A percentile compares a stretch with the other conserved stretches of the same genome.
These are phyloP conservation scores for Podila epicladia DNA, from an alignment of 192 early-diverging fungal genomes.

Conservation along the genomic window DNA sequence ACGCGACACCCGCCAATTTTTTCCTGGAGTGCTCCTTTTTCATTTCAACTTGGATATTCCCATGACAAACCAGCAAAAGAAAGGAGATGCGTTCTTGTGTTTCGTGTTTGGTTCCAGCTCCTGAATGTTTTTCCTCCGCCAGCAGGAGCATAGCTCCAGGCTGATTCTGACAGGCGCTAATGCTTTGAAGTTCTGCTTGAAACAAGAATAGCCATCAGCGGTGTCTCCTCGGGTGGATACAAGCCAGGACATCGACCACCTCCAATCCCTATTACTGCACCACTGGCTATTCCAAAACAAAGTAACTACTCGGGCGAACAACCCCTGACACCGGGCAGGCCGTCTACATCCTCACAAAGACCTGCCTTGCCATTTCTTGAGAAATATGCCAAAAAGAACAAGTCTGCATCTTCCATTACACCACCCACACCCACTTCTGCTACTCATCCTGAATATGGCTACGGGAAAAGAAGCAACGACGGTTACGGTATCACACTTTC, in stretches of 20 bases:
- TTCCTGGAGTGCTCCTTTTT: too few relatives aligned
- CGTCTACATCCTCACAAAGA: constrained; percentile 30
- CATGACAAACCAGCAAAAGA: too few relatives aligned
- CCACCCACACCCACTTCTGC: constrained; percentile 14
- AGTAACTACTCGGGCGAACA: background rate
- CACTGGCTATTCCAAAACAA: constrained; percentile 4
- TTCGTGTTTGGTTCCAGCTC: too few relatives aligned
- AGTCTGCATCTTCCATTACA: constrained; percentile 14
- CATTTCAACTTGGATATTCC: too few relatives aligned
- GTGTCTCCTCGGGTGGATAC: constrained; percentile 43
- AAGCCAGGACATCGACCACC: constrained; percentile 44
- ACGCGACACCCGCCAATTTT: too few relatives aligned
- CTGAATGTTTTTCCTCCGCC: too few relatives aligned
- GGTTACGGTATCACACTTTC: background rate
- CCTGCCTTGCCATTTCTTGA: constrained; percentile 50
- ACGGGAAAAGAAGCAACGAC: background rate
- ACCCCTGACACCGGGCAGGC: constrained; percentile 27
- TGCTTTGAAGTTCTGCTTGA: background rate
- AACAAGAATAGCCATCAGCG: background rate
- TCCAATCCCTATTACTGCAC: constrained; percentile 28
- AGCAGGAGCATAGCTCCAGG: too few relatives aligned
- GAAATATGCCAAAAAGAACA: constrained; percentile 54
- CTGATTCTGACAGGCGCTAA: too few relatives aligned
- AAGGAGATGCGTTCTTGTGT: too few relatives aligned
- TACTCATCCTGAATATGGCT: background rate